These are phyloP conservation scores for Omphalea diandra DNA, from an alignment of 441 rosid genomes.

Conservation along the genomic window DNA sequence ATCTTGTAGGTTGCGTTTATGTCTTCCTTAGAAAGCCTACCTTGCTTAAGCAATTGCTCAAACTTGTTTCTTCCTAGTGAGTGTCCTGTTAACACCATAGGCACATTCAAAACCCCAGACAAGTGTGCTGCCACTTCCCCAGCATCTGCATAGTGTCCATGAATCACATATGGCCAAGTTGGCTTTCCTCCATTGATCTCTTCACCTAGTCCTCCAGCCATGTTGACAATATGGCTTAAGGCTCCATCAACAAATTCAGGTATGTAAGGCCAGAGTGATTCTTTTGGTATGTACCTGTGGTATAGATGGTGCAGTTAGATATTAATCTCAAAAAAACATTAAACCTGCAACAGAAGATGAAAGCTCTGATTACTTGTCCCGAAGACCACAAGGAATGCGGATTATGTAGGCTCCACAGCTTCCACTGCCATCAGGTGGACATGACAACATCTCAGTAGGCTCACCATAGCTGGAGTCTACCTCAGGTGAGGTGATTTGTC, in stretches of 20 bases:
- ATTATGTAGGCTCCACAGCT: conserved; percentile 68
- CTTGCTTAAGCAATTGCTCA: conserved; percentile 72
- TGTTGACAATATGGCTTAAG: conserved; percentile 53
- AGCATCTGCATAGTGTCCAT: conserved; percentile 78
- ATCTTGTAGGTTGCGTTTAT: conserved; percentile 65
- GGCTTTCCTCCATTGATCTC: conserved; percentile 62
- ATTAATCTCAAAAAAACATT: background rate
- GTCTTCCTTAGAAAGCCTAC: conserved; percentile 60
- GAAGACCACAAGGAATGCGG: conserved; percentile 67
- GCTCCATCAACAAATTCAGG: conserved; percentile 71
- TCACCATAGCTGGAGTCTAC: conserved; percentile 72
- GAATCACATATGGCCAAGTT: conserved; percentile 73
- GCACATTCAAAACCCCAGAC: conserved; percentile 66
- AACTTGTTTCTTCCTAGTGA: conserved; percentile 70
- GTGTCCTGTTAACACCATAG: conserved; percentile 77
- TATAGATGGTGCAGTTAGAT: background rate
- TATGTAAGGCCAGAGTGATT: conserved; percentile 70
- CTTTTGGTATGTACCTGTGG: conserved; percentile 63
- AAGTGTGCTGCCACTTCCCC: conserved; percentile 65
- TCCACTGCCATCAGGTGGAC: conserved; percentile 59
- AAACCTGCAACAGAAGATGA: background rate
- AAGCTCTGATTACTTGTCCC: conserved; percentile 39
- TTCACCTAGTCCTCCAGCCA: conserved; percentile 63
- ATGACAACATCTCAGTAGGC: conserved; percentile 83
- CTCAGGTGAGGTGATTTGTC: conserved; percentile 66